phyloP scores from a whole-genome alignment of 352 stramenopile genomes.

The Globisporangium splendens region DNA sequence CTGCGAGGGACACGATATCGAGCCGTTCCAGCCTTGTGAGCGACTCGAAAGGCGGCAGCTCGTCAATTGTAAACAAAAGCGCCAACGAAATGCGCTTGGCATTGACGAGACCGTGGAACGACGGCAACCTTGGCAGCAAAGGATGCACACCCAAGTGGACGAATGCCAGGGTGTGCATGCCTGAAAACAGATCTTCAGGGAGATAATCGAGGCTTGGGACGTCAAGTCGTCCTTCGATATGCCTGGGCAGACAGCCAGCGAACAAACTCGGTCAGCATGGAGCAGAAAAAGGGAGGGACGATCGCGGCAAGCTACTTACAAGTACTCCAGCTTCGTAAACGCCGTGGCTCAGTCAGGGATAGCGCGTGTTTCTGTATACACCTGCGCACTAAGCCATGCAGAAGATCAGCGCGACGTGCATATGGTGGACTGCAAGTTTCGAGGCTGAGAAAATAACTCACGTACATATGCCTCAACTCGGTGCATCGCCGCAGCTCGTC shows the following conservation, averaged over 20 bases:
- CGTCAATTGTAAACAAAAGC: slow-evolving; percentile 9
- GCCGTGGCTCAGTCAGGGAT: slow-evolving; percentile 20
- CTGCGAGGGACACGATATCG: slow-evolving; percentile 14
- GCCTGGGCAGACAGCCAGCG: slow-evolving; percentile 13
- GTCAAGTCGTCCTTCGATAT: slow-evolving; percentile 19
- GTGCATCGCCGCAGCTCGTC: slow-evolving; percentile 19
- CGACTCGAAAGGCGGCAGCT: slow-evolving; percentile 19
- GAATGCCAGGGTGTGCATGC: slow-evolving; percentile 26
- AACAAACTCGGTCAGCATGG: too few relatives aligned
- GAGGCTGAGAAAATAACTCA: not conserved
- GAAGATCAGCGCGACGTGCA: too few relatives aligned
- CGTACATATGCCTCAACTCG: slow-evolving; percentile 31
- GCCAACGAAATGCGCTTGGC: slow-evolving; percentile 26
- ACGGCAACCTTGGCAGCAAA: slow-evolving; percentile 17
- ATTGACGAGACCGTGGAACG: slow-evolving; percentile 30
- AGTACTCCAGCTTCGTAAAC: slow-evolving; percentile 25
- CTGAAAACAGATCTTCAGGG: slow-evolving; percentile 22
- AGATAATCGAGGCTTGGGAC: not conserved
- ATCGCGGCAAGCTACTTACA: slow-evolving; percentile 29
- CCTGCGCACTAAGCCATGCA: slow-evolving; percentile 13
- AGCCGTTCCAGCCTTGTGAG: slow-evolving; percentile 22
- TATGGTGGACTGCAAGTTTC: too few relatives aligned
- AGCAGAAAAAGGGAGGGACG: too few relatives aligned
- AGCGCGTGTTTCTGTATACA: slow-evolving; percentile 15
- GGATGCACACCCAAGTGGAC: slow-evolving; percentile 26